Evolutionary conservation across 257 asterid species (phyloP).

Genomic region (Solanum clarkiae): DNA sequence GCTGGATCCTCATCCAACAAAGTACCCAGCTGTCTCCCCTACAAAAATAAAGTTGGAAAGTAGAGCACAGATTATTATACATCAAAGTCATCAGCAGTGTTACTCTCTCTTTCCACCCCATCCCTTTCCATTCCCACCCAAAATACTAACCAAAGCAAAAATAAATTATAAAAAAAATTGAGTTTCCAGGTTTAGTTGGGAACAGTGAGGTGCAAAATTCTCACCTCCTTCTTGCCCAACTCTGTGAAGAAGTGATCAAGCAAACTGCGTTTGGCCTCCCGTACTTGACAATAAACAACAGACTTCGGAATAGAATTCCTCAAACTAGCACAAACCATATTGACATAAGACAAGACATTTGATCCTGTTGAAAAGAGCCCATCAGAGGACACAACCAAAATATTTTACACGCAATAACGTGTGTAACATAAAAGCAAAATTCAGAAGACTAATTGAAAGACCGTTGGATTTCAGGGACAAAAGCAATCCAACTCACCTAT

Average conservation of each 20-base stretch:
- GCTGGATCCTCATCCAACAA: slow-evolving; percentile 97
- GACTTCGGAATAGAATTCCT: slow-evolving; percentile 96
- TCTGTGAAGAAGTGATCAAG: slow-evolving; percentile 93
- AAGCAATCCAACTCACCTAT: slow-evolving; percentile 43
- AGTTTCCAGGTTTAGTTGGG: neutral
- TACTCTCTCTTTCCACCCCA: neutral
- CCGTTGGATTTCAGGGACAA: neutral
- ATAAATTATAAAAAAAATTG: too few species aligned
- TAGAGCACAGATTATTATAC: neutral
- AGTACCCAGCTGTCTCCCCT: slow-evolving; percentile 73
- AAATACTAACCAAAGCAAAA: neutral
- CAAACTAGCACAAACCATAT: slow-evolving; percentile 86
- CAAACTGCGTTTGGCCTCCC: slow-evolving; percentile 94
- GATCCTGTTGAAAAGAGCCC: slow-evolving; percentile 41
- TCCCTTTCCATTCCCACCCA: neutral
- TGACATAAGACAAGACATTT: slow-evolving; percentile 81
- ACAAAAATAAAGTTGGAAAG: slow-evolving; percentile 1
- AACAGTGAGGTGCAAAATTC: neutral
- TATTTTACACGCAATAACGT: neutral
- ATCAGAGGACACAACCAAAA: neutral
- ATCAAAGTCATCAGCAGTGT: neutral
- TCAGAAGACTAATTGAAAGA: neutral
- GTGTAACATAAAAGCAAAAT: neutral
- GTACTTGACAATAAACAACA: slow-evolving; percentile 93
- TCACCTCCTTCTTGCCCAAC: slow-evolving; percentile 83